Percentiles rank a stretch among this genome's conserved stretches.
These are phyloP conservation scores for Xanthoparmelia taractica DNA, from an alignment of 495 filamentous ascomycete genomes.

Conservation along the genomic window DNA sequence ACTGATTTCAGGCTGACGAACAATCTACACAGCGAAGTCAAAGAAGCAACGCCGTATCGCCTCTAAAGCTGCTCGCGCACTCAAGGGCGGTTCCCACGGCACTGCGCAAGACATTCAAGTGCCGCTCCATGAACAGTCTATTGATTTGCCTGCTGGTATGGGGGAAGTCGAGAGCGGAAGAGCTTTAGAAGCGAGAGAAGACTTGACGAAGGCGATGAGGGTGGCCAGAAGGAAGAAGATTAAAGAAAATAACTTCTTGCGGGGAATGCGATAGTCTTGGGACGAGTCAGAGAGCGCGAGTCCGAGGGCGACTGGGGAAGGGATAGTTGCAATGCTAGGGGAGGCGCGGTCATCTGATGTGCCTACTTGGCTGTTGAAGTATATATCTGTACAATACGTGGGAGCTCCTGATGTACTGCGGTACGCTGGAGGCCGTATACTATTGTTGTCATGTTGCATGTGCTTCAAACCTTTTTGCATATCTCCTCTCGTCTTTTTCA, in stretches of 20 bases:
- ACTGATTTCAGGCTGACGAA: neutral
- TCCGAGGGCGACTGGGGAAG: neutral
- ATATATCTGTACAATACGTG: neutral
- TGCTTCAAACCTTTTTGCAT: too few relatives aligned
- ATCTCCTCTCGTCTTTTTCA: too few relatives aligned
- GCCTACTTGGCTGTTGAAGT: too few relatives aligned
- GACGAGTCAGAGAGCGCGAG: neutral
- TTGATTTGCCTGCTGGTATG: slow-evolving; percentile 63
- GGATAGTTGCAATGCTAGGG: too few relatives aligned
- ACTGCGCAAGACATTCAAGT: slow-evolving; percentile 47
- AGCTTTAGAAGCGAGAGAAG: slow-evolving; percentile 35
- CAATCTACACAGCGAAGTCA: slow-evolving; percentile 55
- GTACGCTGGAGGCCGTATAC: neutral
- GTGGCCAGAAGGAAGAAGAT: slow-evolving; percentile 69
- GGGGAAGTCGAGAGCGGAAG: slow-evolving; percentile 26
- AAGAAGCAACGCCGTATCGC: slow-evolving; percentile 66
- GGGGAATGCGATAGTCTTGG: slow-evolving; percentile 51
- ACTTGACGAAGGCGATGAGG: slow-evolving; percentile 42
- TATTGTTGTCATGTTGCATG: too few relatives aligned
- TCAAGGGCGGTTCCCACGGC: slow-evolving; percentile 51
- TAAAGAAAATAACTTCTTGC: slow-evolving; percentile 91
- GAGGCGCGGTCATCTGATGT: too few relatives aligned
- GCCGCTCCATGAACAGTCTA: slow-evolving; percentile 72
- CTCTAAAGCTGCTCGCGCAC: slow-evolving; percentile 46
- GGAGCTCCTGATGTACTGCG: neutral